Evolutionary conservation across 1,284 basidiomycete species (phyloP).

Genomic region (Rhodotorula sp.): DNA sequence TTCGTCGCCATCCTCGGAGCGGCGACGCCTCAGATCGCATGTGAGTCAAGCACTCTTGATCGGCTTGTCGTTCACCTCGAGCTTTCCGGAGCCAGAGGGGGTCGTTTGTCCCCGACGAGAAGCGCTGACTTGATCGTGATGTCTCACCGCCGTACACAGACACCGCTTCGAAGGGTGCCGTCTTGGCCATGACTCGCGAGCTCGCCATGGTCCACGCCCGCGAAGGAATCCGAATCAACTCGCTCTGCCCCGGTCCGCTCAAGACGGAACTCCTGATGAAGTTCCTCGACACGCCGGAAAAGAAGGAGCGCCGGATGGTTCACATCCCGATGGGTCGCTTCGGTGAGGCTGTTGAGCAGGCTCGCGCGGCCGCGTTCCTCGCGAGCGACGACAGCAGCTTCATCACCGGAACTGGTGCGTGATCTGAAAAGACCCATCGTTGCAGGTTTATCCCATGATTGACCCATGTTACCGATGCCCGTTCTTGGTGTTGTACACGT

Average conservation of each 20-base stretch:
- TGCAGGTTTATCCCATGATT: not conserved
- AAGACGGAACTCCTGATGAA: slow-evolving; percentile 87
- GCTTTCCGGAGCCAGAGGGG: no score
- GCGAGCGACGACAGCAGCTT: slow-evolving; percentile 55
- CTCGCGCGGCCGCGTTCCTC: slow-evolving; percentile 63
- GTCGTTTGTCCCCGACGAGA: no score
- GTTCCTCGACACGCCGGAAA: slow-evolving; percentile 95
- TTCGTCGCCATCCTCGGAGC: slow-evolving; percentile 92
- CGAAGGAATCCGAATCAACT: slow-evolving; percentile 92
- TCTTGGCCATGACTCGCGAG: slow-evolving; percentile 96
- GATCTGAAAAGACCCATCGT: not conserved
- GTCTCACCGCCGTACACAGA: not conserved
- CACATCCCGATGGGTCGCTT: slow-evolving; percentile 64
- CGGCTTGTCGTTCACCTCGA: no score
- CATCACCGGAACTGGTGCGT: slow-evolving; percentile 53
- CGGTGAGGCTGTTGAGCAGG: slow-evolving; percentile 91
- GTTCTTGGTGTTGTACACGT: no score
- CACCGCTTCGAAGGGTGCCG: slow-evolving; percentile 65
- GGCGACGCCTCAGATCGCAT: slow-evolving; percentile 92
- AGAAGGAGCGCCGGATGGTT: slow-evolving; percentile 76
- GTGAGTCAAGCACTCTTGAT: not conserved
- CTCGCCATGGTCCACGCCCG: slow-evolving; percentile 94
- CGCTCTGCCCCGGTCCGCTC: slow-evolving; percentile 94
- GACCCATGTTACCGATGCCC: not conserved
- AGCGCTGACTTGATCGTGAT: not conserved